A percentile compares a stretch with the other conserved stretches of the same genome.
Conservation (phyloP, 768 basidiomycete genomes). For the Mycena maculata region DNA sequence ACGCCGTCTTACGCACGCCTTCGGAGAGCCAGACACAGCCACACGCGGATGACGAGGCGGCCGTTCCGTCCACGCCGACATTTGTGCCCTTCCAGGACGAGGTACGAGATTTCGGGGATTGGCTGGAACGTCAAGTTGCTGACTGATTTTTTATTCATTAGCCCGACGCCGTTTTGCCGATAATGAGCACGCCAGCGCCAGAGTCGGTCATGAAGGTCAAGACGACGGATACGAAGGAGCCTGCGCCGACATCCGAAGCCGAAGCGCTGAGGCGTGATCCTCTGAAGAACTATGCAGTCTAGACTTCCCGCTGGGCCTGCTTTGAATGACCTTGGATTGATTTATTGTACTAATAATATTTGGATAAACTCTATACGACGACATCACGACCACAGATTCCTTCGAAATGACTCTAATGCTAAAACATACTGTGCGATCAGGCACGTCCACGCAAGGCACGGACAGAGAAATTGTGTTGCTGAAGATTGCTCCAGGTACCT, state of each 20-base stretch:
- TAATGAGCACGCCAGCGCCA: slow-evolving; percentile 49
- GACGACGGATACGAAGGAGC: slow-evolving; percentile 56
- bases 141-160: slow-evolving; percentile 22
- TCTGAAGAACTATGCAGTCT: slow-evolving; percentile 74
- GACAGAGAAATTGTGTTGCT: background rate
- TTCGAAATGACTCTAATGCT: background rate
- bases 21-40: slow-evolving; percentile 49
- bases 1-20: slow-evolving; percentile 36
- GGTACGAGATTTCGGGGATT: too few relatives aligned
- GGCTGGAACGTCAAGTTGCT: slow-evolving; percentile 9
- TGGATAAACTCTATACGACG: slow-evolving; percentile 22
- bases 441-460: slow-evolving; percentile 4
- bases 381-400: slow-evolving; percentile 14
- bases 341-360: slow-evolving; percentile 30
- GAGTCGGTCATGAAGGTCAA: slow-evolving; percentile 79
- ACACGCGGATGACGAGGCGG: slow-evolving; percentile 51
- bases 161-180: slow-evolving; percentile 39
- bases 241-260: slow-evolving; percentile 69
- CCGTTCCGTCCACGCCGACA: slow-evolving; percentile 59
- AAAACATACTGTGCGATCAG: slow-evolving; percentile 5
- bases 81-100: background rate
- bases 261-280: slow-evolving; percentile 71
- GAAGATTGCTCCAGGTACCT: slow-evolving; percentile 19
- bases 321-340: slow-evolving; percentile 12
- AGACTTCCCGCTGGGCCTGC: background rate